phyloP scores from a whole-genome alignment of 1,284 basidiomycete genomes.

The Ceratobasidium sp. region DNA sequence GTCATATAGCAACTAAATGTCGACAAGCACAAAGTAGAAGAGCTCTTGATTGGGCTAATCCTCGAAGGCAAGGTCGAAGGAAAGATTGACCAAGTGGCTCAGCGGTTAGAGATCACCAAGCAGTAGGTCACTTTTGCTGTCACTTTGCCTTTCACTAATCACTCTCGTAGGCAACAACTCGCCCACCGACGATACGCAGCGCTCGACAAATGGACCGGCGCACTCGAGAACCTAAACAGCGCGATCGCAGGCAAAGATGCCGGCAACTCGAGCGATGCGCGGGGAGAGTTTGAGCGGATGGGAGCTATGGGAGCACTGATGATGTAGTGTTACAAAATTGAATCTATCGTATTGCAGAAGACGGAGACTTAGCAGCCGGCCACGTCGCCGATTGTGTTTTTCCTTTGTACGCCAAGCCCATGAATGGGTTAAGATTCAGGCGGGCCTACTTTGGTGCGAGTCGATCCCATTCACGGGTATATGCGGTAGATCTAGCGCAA shows the following conservation, averaged over 20 bases:
- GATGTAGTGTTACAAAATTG: slow-evolving; percentile 16
- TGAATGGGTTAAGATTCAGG: no score
- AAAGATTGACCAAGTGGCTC: slow-evolving; percentile 94
- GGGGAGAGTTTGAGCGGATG: slow-evolving; percentile 37
- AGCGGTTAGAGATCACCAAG: slow-evolving; percentile 89
- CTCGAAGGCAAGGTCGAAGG: slow-evolving; percentile 96
- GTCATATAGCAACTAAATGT: slow-evolving; percentile 88
- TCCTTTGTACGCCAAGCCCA: no score
- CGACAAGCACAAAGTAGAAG: slow-evolving; percentile 88
- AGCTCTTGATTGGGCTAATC: slow-evolving; percentile 92
- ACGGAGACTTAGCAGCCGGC: no score
- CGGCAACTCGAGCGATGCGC: slow-evolving; percentile 32
- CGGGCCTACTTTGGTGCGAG: no score
- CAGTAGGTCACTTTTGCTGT: slow-evolving; percentile 68
- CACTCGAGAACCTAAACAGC: slow-evolving; percentile 78
- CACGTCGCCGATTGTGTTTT: no score
- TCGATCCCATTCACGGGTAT: background rate
- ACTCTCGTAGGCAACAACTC: slow-evolving; percentile 74
- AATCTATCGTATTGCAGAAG: background rate
- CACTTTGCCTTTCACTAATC: slow-evolving; percentile 25
- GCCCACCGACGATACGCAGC: slow-evolving; percentile 87
- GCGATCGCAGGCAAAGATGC: slow-evolving; percentile 77
- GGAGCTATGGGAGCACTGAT: slow-evolving; percentile 30
- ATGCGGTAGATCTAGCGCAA: background rate
- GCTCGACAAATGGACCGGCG: slow-evolving; percentile 83